Evolutionary conservation across 2,329 filamentous ascomycete genomes (phyloP), one percentile per base, ranked within the genome.

Genomic region (Neonectria faginata): DNA sequence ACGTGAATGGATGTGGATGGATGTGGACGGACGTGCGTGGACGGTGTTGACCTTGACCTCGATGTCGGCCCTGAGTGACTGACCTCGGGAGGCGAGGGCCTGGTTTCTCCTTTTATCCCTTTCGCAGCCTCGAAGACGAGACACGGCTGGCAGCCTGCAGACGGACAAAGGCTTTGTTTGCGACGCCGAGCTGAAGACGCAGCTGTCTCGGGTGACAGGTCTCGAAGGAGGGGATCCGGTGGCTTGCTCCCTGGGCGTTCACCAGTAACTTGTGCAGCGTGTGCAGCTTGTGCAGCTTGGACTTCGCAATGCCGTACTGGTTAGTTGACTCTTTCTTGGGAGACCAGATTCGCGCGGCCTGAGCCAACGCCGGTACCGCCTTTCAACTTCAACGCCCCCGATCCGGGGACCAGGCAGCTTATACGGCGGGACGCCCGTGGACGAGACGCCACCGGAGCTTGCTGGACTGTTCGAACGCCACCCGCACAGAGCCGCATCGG

Each of bases 401-500:
- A 67, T 62, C 64, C 58, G 68, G 67, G 72, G 64, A 63, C 25
- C 42, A 54, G 52, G 67, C 63, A 62, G 70, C 70, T 74, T 74
- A 69, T 74, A 74, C 72, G 60, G 64, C 45, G 52, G 31, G 50
- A 72, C 63, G 60, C 69, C 36, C 69, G 62, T 57, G 59, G 62
- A 59, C 62, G 67, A 67, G 72, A 73, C 66, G 72, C 72, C 67
- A 70, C 71, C 47, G 54, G 70, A 70, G 65, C 33, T 54, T 69
- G 53, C 70, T 70, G 50, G 68, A 67, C 62, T 62, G 51, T 70
- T 73, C 69, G 54, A 72, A 62, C 67, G 65, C 69, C 72, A 74
- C 71, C 50, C 53, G 54, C 60, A 42, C 62, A 67, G 69, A 73
- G 69, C 65, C 69, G 36, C 65, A 74, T 67, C 59, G 60, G 64